Percentiles rank a stretch among this genome's conserved stretches.
Evolutionary conservation across 768 basidiomycete genomes (phyloP).

Genomic region (Tylopilus intermedius): DNA sequence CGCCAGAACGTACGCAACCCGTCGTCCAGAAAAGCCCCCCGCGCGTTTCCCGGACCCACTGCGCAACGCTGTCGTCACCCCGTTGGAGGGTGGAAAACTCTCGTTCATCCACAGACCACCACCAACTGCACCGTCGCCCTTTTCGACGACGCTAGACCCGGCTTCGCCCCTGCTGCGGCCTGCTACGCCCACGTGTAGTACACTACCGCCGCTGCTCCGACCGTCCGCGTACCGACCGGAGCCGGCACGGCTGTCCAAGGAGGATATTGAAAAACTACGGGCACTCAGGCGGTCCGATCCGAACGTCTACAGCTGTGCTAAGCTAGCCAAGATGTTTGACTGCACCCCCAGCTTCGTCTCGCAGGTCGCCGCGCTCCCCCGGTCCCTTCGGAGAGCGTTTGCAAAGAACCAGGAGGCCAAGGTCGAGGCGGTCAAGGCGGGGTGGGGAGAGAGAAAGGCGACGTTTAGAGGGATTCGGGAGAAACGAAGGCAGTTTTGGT

Average conservation of each 20-base stretch:
- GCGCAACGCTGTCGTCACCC: conserved; percentile 43
- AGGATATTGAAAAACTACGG: conserved; percentile 52
- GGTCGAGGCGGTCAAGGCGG: conserved; percentile 44
- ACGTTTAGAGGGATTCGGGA: conserved; percentile 57
- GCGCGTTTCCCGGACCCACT: conserved; percentile 58
- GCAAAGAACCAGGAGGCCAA: conserved; percentile 40
- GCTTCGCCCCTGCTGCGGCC: conserved; percentile 64
- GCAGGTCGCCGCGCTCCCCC: conserved; percentile 57
- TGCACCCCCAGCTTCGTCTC: conserved; percentile 67
- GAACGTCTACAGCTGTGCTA: conserved; percentile 50
- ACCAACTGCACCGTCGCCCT: conserved; percentile 67
- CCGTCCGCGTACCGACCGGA: conserved; percentile 33
- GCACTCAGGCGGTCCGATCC: conserved; percentile 57
- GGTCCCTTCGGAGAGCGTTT: conserved; percentile 41
- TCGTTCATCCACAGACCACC: conserved; percentile 87
- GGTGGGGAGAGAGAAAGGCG: conserved; percentile 70
- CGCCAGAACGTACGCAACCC: conserved; percentile 40
- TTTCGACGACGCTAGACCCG: conserved; percentile 65
- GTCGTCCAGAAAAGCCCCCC: conserved; percentile 38
- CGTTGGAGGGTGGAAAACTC: conserved; percentile 49
- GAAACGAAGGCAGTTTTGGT: conserved; percentile 74
- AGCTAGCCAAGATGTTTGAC: conserved; percentile 72
- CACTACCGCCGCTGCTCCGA: conserved; percentile 47
- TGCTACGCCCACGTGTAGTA: conserved; percentile 22
- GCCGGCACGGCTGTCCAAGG: conserved; percentile 44